These are phyloP conservation scores for Solanum infundibuliforme DNA, from an alignment of 257 asterid genomes.

Conservation along the genomic window DNA sequence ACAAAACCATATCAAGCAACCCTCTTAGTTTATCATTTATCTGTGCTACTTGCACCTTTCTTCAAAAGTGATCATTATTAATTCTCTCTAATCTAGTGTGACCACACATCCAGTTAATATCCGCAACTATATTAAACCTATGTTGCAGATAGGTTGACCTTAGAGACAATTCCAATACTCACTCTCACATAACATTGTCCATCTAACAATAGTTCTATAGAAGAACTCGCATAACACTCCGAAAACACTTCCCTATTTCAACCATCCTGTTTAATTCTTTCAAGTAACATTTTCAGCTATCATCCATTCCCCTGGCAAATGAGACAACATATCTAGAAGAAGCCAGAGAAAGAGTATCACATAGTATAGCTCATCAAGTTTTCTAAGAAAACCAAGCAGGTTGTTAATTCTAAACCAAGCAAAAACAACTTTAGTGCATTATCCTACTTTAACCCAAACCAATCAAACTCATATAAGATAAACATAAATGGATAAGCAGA, in stretches of 20 bases:
- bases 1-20: not conserved
- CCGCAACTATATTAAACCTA: not conserved
- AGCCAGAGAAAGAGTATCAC: not conserved
- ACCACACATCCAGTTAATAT: not conserved
- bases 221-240: not conserved
- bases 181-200: not conserved
- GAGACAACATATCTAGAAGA: not conserved
- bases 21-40: not conserved
- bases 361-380: not conserved
- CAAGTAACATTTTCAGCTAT: not conserved
- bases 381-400: not conserved
- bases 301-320: not conserved
- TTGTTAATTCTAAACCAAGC: not conserved
- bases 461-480: not conserved
- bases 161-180: not conserved
- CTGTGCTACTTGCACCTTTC: not conserved
- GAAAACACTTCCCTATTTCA: not conserved
- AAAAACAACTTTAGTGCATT: not conserved
- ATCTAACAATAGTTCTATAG: not conserved
- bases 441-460: not conserved
- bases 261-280: not conserved
- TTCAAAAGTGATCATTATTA: not conserved
- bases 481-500: not conserved
- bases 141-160: not conserved
- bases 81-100: not conserved